phyloP scores from a whole-genome alignment of 2,329 filamentous ascomycete species.

The Bipolaris bicolor region DNA sequence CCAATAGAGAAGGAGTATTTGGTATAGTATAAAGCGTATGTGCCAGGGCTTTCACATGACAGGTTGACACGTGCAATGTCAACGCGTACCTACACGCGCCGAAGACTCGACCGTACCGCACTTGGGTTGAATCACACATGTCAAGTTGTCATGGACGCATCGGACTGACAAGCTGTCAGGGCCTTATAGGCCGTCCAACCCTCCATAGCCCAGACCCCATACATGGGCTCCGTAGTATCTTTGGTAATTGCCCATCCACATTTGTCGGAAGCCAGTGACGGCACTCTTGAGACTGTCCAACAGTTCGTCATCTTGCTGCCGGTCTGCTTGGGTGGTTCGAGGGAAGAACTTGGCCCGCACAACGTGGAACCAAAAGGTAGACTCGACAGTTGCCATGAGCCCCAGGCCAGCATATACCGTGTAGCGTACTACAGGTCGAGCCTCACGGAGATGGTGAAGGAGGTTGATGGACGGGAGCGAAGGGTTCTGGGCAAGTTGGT shows the following conservation, averaged over 20 bases:
- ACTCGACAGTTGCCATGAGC: constrained; percentile 31
- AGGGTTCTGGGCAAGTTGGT: constrained; percentile 2
- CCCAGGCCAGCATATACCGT: constrained; percentile 33
- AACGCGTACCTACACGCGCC: neutral
- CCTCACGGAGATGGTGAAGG: constrained; percentile 21
- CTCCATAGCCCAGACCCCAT: constrained; percentile 31
- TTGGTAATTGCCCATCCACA: constrained; percentile 30
- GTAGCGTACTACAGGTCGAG: constrained; percentile 27
- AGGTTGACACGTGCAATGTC: neutral
- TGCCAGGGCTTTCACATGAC: neutral
- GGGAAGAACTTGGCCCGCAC: constrained; percentile 38
- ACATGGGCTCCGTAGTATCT: constrained; percentile 25
- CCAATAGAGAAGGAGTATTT: too few species aligned
- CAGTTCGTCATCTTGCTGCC: constrained; percentile 22
- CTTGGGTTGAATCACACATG: neutral
- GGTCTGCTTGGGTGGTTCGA: constrained; percentile 16
- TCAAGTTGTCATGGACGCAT: neutral
- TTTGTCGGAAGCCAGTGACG: constrained; percentile 18
- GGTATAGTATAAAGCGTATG: neutral
- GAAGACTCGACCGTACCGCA: neutral
- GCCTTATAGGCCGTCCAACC: constrained; percentile 16
- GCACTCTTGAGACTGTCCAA: constrained; percentile 12
- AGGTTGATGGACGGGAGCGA: constrained; percentile 24
- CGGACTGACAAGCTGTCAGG: neutral
- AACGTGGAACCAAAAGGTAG: constrained; percentile 39